These are phyloP conservation scores for Eucalyptus erythrocorys DNA, from an alignment of 345 rosid genomes.

Conservation along the genomic window DNA sequence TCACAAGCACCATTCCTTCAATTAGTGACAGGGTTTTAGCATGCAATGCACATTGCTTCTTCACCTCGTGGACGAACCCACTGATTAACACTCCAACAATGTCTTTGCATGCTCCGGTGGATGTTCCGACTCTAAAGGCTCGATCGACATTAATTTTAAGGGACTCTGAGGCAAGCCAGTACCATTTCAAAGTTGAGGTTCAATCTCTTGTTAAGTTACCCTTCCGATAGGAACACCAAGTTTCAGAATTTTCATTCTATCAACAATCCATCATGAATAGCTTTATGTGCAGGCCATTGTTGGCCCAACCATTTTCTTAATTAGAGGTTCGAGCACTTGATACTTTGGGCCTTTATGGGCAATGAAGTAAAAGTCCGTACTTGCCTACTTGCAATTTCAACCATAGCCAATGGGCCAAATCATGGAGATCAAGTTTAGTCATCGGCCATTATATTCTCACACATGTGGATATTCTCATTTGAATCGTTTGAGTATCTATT, in stretches of 20 bases:
- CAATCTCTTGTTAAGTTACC: not conserved
- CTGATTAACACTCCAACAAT: too few species aligned
- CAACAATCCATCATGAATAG: not conserved
- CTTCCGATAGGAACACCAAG: accelerated
- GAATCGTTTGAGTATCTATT: too few species aligned
- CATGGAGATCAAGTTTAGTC: too few species aligned
- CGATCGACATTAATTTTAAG: too few species aligned
- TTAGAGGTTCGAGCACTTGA: not conserved
- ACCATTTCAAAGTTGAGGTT: not conserved
- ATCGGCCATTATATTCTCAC: too few species aligned
- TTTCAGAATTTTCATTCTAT: not conserved
- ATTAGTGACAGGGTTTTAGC: not conserved
- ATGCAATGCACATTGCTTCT: not conserved
- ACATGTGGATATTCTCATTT: too few species aligned
- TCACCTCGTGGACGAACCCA: not conserved
- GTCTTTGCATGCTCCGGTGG: too few species aligned
- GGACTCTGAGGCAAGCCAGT: not conserved
- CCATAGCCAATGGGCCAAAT: not conserved
- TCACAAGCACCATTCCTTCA: not conserved
- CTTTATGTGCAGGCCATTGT: not conserved
- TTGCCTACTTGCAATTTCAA: not conserved
- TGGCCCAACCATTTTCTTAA: not conserved
- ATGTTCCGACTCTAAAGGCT: too few species aligned
- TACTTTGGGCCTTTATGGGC: not conserved
- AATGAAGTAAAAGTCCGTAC: not conserved